Evolutionary conservation across 352 stramenopile species (phyloP).

Genomic region (Phytopythium cucurbitacearum): DNA sequence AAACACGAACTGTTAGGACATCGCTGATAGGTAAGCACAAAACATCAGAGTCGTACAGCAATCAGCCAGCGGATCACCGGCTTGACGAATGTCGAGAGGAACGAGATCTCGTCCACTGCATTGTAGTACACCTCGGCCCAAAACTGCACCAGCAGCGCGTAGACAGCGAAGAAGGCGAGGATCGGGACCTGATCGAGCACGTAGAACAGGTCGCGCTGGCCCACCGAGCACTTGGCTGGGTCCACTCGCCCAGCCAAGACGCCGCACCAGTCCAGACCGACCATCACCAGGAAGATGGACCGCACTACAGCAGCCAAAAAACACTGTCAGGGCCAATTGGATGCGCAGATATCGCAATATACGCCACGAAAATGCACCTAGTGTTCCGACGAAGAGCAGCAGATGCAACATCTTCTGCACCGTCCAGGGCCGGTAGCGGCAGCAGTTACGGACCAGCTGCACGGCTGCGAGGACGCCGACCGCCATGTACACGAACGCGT

Average conservation of each 20-base stretch:
- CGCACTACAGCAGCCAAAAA: conserved; percentile 28
- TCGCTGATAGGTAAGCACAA: not conserved
- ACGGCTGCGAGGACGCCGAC: conserved; percentile 50
- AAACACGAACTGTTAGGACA: not conserved
- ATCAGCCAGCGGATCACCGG: conserved; percentile 63
- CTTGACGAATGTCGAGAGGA: conserved; percentile 63
- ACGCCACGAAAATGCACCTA: conserved; percentile 27
- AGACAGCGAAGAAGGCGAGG: conserved; percentile 77
- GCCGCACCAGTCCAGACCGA: conserved; percentile 79
- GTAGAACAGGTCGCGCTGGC: conserved; percentile 83
- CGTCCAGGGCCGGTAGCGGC: conserved; percentile 77
- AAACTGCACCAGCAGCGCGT: conserved; percentile 81
- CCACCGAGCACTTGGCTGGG: conserved; percentile 42
- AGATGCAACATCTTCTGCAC: conserved; percentile 87
- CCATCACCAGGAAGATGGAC: conserved; percentile 63
- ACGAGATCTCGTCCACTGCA: conserved; percentile 64
- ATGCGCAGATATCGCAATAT: not conserved
- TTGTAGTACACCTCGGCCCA: conserved; percentile 90
- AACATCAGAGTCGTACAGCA: conserved; percentile 22
- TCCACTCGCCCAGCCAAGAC: conserved; percentile 66
- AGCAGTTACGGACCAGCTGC: conserved; percentile 82
- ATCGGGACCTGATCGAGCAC: conserved; percentile 81
- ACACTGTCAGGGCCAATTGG: conserved; percentile 1
- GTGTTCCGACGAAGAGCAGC: conserved; percentile 75
- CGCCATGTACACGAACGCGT: conserved; percentile 62